phyloP scores from a whole-genome alignment of 768 basidiomycete species.

The Agaricus subrufescens region DNA sequence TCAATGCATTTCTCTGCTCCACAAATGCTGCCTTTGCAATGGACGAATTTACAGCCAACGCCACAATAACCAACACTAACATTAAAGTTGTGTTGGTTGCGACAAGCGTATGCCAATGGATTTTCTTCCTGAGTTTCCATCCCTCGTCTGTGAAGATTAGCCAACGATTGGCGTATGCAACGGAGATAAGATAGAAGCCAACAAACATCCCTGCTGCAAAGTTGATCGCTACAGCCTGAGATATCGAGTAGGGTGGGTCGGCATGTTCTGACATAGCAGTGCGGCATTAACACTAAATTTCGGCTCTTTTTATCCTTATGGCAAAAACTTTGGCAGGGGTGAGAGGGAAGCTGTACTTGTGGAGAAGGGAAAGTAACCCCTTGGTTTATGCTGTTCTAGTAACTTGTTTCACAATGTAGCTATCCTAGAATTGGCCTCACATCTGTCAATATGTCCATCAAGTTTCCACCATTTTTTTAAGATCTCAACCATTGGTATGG shows the following conservation, averaged over 20 bases:
- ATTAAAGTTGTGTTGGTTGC: background rate
- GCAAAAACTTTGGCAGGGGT: too few species aligned
- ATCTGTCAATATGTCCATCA: too few species aligned
- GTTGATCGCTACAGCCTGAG: background rate
- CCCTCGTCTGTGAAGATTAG: slow-evolving; percentile 7
- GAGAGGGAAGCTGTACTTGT: too few species aligned
- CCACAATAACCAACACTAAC: background rate
- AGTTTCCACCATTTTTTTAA: too few species aligned
- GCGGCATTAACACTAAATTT: too few species aligned
- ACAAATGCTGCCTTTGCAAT: background rate
- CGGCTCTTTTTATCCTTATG: too few species aligned
- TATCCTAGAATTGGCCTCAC: too few species aligned
- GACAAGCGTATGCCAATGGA: background rate
- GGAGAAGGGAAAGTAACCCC: too few species aligned
- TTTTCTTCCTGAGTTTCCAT: slow-evolving; percentile 1
- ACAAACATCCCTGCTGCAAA: background rate
- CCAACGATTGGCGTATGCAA: background rate
- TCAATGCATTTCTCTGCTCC: background rate
- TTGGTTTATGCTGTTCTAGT: too few species aligned
- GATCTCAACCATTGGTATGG: too few species aligned
- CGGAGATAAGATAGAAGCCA: background rate
- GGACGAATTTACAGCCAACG: background rate
- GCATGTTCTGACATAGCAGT: too few species aligned
- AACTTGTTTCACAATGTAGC: too few species aligned
- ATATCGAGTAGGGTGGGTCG: background rate